Conservation (phyloP, 2,329 filamentous ascomycete species). For the Escovopsis weberi region DNA sequence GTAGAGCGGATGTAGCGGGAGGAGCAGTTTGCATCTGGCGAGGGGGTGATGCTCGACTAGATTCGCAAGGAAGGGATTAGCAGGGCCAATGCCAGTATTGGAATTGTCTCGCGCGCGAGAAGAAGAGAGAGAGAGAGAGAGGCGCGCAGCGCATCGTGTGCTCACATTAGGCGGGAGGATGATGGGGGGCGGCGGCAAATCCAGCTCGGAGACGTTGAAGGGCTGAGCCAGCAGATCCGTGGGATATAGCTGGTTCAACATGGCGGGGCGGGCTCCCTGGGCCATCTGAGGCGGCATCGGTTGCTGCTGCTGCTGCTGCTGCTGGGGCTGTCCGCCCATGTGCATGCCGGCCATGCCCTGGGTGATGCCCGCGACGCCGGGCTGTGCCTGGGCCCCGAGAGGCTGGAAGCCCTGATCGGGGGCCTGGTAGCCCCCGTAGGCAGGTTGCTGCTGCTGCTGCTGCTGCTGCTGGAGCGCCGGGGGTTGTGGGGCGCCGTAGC, state of each 20-base stretch:
- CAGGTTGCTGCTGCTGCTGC: conserved; percentile 20
- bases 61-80: conserved; percentile 21
- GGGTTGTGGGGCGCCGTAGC: conserved; percentile 28
- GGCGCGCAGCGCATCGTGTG: conserved; percentile 10
- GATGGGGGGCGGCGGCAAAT: conserved; percentile 80
- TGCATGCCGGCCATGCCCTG: conserved; percentile 78
- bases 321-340: conserved; percentile 41
- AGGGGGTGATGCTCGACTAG: conserved; percentile 80
- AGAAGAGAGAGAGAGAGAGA: background rate
- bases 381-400: conserved; percentile 25
- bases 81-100: background rate
- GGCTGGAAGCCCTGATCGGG: conserved; percentile 52
- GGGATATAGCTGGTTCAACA: conserved; percentile 78
- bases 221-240: conserved; percentile 86
- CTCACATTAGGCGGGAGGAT: conserved; percentile 83
- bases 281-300: conserved; percentile 21
- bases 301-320: conserved; percentile 8
- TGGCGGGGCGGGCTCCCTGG: conserved; percentile 28
- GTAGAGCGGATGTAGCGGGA: conserved; percentile 93
- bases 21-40: conserved; percentile 79
- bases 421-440: conserved; percentile 19
- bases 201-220: conserved; percentile 86
- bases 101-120: background rate
- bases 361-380: conserved; percentile 57
- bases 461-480: no score